Base-by-base conservation (phyloP, 805 yeast genomes). In the Cyberlindnera meyerae region DNA sequence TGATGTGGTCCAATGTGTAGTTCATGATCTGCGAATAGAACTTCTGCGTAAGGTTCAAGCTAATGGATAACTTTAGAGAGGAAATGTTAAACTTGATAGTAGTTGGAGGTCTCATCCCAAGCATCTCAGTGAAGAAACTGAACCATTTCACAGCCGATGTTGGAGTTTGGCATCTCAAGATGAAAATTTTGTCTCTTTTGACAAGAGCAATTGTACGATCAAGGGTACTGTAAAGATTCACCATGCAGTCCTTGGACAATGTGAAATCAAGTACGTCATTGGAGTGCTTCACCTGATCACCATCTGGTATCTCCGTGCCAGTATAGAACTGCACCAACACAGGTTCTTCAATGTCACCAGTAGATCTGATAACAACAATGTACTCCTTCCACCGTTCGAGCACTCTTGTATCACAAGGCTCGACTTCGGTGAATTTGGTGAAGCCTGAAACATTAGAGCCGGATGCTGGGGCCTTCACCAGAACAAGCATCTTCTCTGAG, bases 321-420 rank as follows among this genome's bases (percentile, higher is more conserved):
- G 69, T 71, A 58, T 76, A 81, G 42, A 88, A 73, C 49, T 87
- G 88, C 2, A 87, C 42, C 4, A 66, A 55, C 1, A 86, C 52
- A 0, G 94, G 89, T 8, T 62, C 58, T 3, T 61, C 65, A 0
- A 51, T 32, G 39, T 67, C 60, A 12, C 75, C 78, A 0, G 84
- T 76, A n/a, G 74, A 70, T 41, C 90, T 63, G 1, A 82, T 79
- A 2, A 83, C 86, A 3, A 83, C 81, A 18, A 77, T 62, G 52
- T 78, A 85, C 54, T 89, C 96, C 42, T 71, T 75, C 93, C 96
- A 87, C 32, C 87, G 61, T 39, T 84, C 89, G 8, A 68, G 43
- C 1, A 83, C 69, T 35, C 81, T 60, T 1, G 84, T 66, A 27
- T 75, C 75, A 18, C 67, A 64, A 1, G 69, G 62, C 39, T 75